Conservation (phyloP, 345 rosid genomes). For the Boechera stricta region DNA sequence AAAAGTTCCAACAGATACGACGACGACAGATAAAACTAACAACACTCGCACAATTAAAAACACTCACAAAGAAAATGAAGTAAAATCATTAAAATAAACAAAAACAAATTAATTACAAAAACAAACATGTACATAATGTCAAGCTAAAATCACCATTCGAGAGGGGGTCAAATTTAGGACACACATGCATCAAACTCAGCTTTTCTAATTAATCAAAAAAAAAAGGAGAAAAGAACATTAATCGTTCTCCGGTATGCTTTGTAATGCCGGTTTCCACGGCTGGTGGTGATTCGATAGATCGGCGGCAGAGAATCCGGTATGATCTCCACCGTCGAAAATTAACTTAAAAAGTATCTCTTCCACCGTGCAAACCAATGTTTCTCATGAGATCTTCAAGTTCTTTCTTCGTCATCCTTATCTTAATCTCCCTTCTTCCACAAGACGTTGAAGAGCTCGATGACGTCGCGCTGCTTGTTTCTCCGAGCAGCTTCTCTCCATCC, state of each 20-base stretch:
- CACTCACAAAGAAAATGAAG: background rate
- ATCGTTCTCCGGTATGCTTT: slow-evolving; percentile 38
- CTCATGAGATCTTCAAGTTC: too few species aligned
- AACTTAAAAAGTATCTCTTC: too few species aligned
- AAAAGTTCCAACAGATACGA: too few species aligned
- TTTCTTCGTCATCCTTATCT: too few species aligned
- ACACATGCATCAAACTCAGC: slow-evolving; percentile 23
- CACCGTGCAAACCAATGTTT: too few species aligned
- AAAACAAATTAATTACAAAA: background rate
- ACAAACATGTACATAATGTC: slow-evolving; percentile 23
- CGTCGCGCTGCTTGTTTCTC: too few species aligned
- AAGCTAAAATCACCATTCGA: slow-evolving; percentile 18
- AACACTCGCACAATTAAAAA: background rate
- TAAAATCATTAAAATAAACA: background rate
- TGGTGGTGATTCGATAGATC: slow-evolving; percentile 23
- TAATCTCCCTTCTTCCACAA: too few species aligned
- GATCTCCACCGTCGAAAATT: background rate
- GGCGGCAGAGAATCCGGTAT: slow-evolving; percentile 1
- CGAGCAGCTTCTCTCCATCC: too few species aligned
- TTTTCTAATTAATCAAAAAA: background rate
- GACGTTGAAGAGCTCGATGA: too few species aligned
- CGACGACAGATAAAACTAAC: background rate
- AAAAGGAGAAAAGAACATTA: too few species aligned
- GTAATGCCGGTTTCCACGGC: slow-evolving; percentile 45
- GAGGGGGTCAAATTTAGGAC: slow-evolving; percentile 20